Evolutionary conservation across 129 eudicot genomes (phyloP), one percentile per base, ranked within the genome.

Genomic region (Chrysanthemum makinoi): DNA sequence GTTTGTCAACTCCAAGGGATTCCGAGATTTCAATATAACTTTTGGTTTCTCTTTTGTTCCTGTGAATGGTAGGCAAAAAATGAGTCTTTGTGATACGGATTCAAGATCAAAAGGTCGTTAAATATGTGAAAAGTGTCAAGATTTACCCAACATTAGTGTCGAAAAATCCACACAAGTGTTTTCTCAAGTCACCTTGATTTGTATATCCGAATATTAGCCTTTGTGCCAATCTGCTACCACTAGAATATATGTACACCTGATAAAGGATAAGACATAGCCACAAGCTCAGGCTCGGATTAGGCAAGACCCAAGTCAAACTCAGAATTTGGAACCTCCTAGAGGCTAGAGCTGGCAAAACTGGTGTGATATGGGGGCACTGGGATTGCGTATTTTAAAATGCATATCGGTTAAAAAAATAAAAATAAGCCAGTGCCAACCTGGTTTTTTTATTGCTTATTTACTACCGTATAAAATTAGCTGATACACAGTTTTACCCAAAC

Each of bases 191-290:
- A 2, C 97, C 97, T 33, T 86, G 81, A 51, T 83, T 88, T n/a
- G 96, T 91, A 77, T 91, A 71, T 26, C 94, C 97, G 78, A 86
- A 91, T 65, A 91, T 62, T 22, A 88, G 85, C 75, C 95, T 79
- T 51, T 91, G 96, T 91, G 97, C 96, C 79, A 91, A 78, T 79
- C 97, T 84, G 82, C 97, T 91, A 26, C 96, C 97, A 68, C 97
- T 86, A 10, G 97, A 91, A 75, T 88, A 91, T 12, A 50, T 50
- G 74, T 93, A 93, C 55, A 83, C 96, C 98, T 93, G 83, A 68
- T 16, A 48, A 39, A 56, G 30, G 68, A 78, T 44, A 63, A 63
- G 35, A 30, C 33, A 24, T 44, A 24, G 17, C 60, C 57, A 33
- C 44, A 22, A 13, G 44, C 44, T 35, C 44, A 35, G 44, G 44